phyloP scores from a whole-genome alignment of 1,284 basidiomycete genomes.

The Cryptococcus sp. region DNA sequence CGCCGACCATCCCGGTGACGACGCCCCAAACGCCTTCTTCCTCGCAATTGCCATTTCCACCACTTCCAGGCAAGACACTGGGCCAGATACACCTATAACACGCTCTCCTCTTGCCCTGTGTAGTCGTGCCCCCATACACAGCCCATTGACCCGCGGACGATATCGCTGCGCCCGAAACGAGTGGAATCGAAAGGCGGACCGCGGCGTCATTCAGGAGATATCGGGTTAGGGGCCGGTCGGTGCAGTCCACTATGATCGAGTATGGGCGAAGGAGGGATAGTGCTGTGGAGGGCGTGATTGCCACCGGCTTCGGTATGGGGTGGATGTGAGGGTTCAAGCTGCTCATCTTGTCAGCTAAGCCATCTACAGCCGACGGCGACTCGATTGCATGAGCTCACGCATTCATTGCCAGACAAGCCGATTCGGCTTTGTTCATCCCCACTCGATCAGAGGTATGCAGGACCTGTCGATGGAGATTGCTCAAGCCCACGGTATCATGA shows the following conservation, averaged over 20 bases:
- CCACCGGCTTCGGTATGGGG: conserved; percentile 60
- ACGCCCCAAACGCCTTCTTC: conserved; percentile 89
- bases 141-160: conserved; percentile 88
- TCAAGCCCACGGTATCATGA: conserved; percentile 84
- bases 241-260: conserved; percentile 89
- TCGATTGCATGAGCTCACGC: conserved; percentile 55
- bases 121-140: conserved; percentile 59
- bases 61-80: conserved; percentile 63
- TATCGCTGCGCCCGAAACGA: conserved; percentile 92
- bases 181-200: conserved; percentile 70
- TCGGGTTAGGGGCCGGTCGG: conserved; percentile 87
- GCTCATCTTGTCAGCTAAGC: conserved; percentile 1
- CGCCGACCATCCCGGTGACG: conserved; percentile 88
- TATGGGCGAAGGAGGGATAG: conserved; percentile 62
- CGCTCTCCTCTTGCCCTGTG: conserved; percentile 61
- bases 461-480: conserved; percentile 92
- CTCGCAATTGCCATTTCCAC: conserved; percentile 71
- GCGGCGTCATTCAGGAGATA: conserved; percentile 92
- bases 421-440: conserved; percentile 81
- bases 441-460: conserved; percentile 78
- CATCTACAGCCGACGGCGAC: not conserved
- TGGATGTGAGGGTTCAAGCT: conserved; percentile 71
- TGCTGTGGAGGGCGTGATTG: conserved; percentile 66
- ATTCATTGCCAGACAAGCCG: conserved; percentile 68
- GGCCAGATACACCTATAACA: conserved; percentile 97